Percentiles rank a stretch among this genome's conserved stretches.
These are phyloP conservation scores for Xylariaceae sp. DNA, from an alignment of 2,329 filamentous ascomycete species.

Conservation along the genomic window DNA sequence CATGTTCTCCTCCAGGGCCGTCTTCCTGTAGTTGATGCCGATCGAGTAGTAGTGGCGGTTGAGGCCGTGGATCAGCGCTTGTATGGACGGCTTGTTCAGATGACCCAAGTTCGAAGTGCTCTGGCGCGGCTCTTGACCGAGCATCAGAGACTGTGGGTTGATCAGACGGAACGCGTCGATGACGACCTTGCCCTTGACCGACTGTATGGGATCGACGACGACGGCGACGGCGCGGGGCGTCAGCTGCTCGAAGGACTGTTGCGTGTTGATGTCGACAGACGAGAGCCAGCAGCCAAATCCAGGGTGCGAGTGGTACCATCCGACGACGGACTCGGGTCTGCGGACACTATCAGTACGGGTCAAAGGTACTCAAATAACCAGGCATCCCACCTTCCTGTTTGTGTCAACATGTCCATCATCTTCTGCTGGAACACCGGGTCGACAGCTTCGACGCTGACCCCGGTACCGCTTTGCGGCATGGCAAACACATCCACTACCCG, in stretches of 20 bases:
- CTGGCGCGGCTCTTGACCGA: slow-evolving; percentile 94
- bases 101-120: slow-evolving; percentile 97
- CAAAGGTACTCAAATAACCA: slow-evolving; percentile 1
- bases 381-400: slow-evolving; percentile 75
- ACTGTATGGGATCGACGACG: slow-evolving; percentile 97
- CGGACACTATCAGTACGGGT: not conserved
- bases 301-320: slow-evolving; percentile 99
- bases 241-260: slow-evolving; percentile 99
- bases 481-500: slow-evolving; percentile 98
- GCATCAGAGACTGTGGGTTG: slow-evolving; percentile 94
- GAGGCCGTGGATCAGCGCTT: slow-evolving; percentile 94
- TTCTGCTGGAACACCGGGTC: slow-evolving; percentile 99
- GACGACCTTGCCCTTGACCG: slow-evolving; percentile 98
- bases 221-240: slow-evolving; percentile 95
- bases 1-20: slow-evolving; percentile 97
- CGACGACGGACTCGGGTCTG: slow-evolving; percentile 92
- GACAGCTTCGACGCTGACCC: slow-evolving; percentile 95
- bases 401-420: slow-evolving; percentile 99
- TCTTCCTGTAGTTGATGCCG: slow-evolving; percentile 96
- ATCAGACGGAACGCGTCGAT: slow-evolving; percentile 99
- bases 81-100: slow-evolving; percentile 98
- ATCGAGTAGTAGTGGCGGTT: slow-evolving; percentile 99
- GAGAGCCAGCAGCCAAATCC: slow-evolving; percentile 99
- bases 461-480: slow-evolving; percentile 97
- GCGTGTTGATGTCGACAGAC: slow-evolving; percentile 98